phyloP scores from a whole-genome alignment of 768 basidiomycete species.

The Collybia mongolica region DNA sequence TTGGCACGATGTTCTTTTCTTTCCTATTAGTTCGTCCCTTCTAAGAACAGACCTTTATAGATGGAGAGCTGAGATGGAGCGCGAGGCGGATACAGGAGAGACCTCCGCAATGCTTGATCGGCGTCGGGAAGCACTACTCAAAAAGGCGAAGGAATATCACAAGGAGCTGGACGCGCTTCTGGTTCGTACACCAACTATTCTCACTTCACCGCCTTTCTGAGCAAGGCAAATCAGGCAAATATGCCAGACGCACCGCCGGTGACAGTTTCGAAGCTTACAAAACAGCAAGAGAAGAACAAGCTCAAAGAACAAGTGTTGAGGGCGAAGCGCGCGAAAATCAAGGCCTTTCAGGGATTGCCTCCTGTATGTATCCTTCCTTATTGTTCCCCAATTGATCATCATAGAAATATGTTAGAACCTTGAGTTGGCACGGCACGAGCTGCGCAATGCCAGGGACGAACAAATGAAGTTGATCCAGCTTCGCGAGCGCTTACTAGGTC shows the following conservation, averaged over 20 bases:
- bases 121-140: slow-evolving; percentile 36
- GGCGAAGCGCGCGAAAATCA: slow-evolving; percentile 41
- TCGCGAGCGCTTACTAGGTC: slow-evolving; percentile 42
- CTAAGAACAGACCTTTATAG: slow-evolving; percentile 17
- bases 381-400: background rate
- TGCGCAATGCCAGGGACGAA: slow-evolving; percentile 37
- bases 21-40: background rate
- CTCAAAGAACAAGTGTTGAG: slow-evolving; percentile 36
- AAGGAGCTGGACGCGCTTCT: slow-evolving; percentile 32
- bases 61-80: slow-evolving; percentile 30
- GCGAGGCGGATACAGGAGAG: slow-evolving; percentile 22
- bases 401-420: slow-evolving; percentile 33
- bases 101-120: slow-evolving; percentile 31
- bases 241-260: slow-evolving; percentile 28
- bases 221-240: slow-evolving; percentile 19
- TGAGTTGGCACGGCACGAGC: slow-evolving; percentile 41
- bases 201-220: background rate
- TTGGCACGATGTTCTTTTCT: slow-evolving; percentile 15
- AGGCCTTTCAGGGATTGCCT: slow-evolving; percentile 48
- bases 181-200: slow-evolving; percentile 18
- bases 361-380: slow-evolving; percentile 30
- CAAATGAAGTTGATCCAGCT: slow-evolving; percentile 46
- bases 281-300: slow-evolving; percentile 36
- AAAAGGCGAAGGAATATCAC: slow-evolving; percentile 49
- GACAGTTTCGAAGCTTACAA: slow-evolving; percentile 35